These are phyloP conservation scores for Penicillium hesseltinei DNA, from an alignment of 2,329 filamentous ascomycete genomes.

Conservation along the genomic window DNA sequence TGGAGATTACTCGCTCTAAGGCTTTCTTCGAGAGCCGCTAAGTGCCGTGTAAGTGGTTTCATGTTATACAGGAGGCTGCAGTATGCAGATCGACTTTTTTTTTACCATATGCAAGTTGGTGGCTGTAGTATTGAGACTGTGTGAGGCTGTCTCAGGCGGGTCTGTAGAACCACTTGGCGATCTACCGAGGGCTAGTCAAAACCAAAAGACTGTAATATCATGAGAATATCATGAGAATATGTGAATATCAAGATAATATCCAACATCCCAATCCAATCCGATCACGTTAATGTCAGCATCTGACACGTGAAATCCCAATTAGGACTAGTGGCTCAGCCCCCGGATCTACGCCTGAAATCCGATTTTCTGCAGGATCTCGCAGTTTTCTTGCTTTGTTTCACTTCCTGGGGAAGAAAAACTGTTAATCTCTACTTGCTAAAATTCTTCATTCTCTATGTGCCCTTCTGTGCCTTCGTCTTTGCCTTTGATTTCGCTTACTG, in stretches of 20 bases:
- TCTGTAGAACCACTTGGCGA: background rate
- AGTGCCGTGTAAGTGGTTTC: slow-evolving; percentile 2
- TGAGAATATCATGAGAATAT: background rate
- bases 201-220: background rate
- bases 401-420: slow-evolving; percentile 9
- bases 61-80: slow-evolving; percentile 2
- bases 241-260: too few species aligned
- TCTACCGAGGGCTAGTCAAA: background rate
- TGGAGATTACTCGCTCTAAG: slow-evolving; percentile 49
- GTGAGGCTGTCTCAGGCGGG: background rate
- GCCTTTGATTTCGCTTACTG: slow-evolving; percentile 30
- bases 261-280: background rate
- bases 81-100: background rate
- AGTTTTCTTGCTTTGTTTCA: slow-evolving; percentile 8
- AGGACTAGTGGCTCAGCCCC: slow-evolving; percentile 18
- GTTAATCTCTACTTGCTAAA: background rate
- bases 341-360: slow-evolving; percentile 24
- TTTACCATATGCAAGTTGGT: background rate
- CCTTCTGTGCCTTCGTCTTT: slow-evolving; percentile 30
- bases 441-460: slow-evolving; percentile 37
- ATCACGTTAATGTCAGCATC: slow-evolving; percentile 7
- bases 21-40: slow-evolving; percentile 41
- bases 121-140: background rate
- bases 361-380: slow-evolving; percentile 16
- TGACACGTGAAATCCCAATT: slow-evolving; percentile 23